Percentiles rank a stretch among this genome's conserved stretches.
phyloP scores from a whole-genome alignment of 2,329 filamentous ascomycete genomes.

The Phyllachora maydis region DNA sequence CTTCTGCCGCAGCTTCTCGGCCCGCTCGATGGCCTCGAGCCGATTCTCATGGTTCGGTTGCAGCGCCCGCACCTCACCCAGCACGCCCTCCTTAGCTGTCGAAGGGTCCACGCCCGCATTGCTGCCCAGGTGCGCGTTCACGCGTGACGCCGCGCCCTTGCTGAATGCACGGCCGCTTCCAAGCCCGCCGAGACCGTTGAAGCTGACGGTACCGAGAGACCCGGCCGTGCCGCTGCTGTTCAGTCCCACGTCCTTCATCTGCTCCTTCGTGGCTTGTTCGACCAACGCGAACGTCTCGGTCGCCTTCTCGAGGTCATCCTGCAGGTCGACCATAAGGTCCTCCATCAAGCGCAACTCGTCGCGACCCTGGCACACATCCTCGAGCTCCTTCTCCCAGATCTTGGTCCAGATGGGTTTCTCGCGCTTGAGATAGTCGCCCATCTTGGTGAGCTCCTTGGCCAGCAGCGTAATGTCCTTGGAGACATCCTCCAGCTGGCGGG shows the following conservation, averaged over 20 bases:
- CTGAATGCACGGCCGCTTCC: constrained; percentile 30
- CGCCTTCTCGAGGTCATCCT: constrained; percentile 90
- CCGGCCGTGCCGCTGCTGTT: constrained; percentile 25
- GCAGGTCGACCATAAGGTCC: constrained; percentile 76
- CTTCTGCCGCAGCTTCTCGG: constrained; percentile 75
- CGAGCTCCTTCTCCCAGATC: constrained; percentile 96
- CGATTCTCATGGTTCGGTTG: constrained; percentile 88
- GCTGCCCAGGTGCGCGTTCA: too few species aligned
- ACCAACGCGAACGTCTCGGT: constrained; percentile 85
- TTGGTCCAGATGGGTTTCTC: constrained; percentile 98
- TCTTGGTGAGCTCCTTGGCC: constrained; percentile 73
- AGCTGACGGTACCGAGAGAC: too few species aligned
- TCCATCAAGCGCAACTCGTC: constrained; percentile 93
- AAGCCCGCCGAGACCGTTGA: too few species aligned
- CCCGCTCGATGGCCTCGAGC: constrained; percentile 90
- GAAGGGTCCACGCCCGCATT: constrained; percentile 37
- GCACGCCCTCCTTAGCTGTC: constrained; percentile 73
- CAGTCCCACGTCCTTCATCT: constrained; percentile 60
- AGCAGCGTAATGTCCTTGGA: constrained; percentile 71
- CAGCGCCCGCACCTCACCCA: constrained; percentile 82
- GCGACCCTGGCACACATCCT: constrained; percentile 86
- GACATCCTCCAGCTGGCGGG: constrained; percentile 73
- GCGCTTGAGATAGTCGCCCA: constrained; percentile 76
- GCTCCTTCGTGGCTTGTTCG: constrained; percentile 95
- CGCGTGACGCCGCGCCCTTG: too few species aligned